Conservation (phyloP, 148 eudicot species). For the Suaeda aralocaspica region DNA sequence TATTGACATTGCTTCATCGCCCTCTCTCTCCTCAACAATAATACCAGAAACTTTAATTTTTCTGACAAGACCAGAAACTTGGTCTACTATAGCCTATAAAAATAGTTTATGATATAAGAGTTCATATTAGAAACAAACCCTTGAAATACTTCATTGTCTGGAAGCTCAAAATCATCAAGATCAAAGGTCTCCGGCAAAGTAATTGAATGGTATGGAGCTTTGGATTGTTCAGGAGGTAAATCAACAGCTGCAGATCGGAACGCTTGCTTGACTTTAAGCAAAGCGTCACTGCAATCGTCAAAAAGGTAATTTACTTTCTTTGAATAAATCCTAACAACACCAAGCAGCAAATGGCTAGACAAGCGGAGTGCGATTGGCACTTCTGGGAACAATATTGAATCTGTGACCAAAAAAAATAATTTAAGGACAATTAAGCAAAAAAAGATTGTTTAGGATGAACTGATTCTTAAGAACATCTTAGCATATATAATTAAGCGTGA, state of each 20-base stretch:
- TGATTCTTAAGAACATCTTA: too few relatives aligned
- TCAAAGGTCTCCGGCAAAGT: conserved; percentile 98
- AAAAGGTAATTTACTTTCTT: conserved; percentile 89
- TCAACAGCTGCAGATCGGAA: conserved; percentile 93
- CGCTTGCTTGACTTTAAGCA: conserved; percentile 91
- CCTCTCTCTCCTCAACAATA: not conserved
- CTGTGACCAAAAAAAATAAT: conserved; percentile 35
- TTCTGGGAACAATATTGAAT: conserved; percentile 85
- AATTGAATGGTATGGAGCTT: conserved; percentile 97
- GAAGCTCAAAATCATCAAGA: conserved; percentile 98
- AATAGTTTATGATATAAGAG: not conserved
- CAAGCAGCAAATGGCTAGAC: conserved; percentile 97
- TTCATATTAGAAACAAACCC: conserved; percentile 45
- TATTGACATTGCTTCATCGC: not conserved
- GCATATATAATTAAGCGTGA: too few relatives aligned
- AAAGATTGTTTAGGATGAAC: too few relatives aligned
- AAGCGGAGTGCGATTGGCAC: conserved; percentile 93
- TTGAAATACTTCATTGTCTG: conserved; percentile 69
- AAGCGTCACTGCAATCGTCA: conserved; percentile 94
- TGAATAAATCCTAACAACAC: conserved; percentile 95
- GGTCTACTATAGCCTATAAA: not conserved
- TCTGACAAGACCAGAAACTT: not conserved
- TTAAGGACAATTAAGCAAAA: not conserved
- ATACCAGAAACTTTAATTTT: too few relatives aligned
- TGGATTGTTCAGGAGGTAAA: conserved; percentile 94